A percentile compares a stretch with the other conserved stretches of the same genome.
Conservation (phyloP, 441 rosid species). For the Cnidoscolus chayamansa region DNA sequence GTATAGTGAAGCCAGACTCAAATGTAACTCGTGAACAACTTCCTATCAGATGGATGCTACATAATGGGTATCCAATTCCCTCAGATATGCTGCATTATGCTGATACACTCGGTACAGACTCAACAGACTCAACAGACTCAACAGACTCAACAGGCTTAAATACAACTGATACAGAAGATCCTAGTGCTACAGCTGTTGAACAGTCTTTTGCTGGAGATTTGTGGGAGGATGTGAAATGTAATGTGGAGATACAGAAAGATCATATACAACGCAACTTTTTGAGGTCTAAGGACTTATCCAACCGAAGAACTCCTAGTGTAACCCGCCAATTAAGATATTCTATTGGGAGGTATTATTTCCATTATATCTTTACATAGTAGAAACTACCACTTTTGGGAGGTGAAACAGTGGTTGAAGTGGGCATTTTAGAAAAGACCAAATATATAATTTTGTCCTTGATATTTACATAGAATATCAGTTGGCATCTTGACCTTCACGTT, state of each 20-base stretch:
- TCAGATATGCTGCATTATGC: conserved; percentile 55
- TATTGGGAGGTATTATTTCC: conserved; percentile 61
- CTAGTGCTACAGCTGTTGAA: conserved; percentile 21
- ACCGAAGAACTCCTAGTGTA: conserved; percentile 64
- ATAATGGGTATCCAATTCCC: conserved; percentile 72
- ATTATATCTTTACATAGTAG: background rate
- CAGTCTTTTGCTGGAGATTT: conserved; percentile 69
- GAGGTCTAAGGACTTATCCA: conserved; percentile 56
- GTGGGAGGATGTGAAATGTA: conserved; percentile 59
- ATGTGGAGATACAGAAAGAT: conserved; percentile 52
- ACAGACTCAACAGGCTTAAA: conserved; percentile 10
- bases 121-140: conserved; percentile 1
- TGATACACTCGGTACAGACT: conserved; percentile 30
- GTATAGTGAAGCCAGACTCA: conserved; percentile 45
- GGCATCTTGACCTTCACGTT: no score
- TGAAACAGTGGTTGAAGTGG: no score
- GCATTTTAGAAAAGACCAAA: no score
- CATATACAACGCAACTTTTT: conserved; percentile 48
- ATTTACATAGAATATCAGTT: no score
- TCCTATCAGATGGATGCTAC: conserved; percentile 90
- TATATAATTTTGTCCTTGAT: no score
- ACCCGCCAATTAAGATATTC: conserved; percentile 64
- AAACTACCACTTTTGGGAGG: background rate
- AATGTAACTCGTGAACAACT: conserved; percentile 52
- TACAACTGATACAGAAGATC: conserved; percentile 17